These are phyloP conservation scores for Ophiostoma himal-ulmi DNA, from an alignment of 2,329 filamentous ascomycete species.

Conservation along the genomic window DNA sequence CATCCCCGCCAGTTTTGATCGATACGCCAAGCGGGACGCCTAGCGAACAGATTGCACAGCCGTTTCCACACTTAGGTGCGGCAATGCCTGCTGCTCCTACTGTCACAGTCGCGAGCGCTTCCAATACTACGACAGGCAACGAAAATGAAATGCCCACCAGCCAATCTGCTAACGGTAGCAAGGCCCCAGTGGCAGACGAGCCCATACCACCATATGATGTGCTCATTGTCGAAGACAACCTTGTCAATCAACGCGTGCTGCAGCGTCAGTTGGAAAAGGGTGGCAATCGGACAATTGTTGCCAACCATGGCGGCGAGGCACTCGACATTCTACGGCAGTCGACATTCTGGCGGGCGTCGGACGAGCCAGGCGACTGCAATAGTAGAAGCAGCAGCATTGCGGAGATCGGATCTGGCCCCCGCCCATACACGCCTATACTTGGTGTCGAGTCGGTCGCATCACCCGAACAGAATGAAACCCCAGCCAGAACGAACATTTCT, in stretches of 20 bases:
- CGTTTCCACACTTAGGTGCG: neutral
- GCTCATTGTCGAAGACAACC: conserved; percentile 62
- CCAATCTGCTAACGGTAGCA: neutral
- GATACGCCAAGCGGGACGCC: neutral
- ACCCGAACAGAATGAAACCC: neutral
- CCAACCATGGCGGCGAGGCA: conserved; percentile 60
- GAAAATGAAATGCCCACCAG: neutral
- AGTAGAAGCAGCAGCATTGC: neutral
- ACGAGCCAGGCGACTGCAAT: neutral
- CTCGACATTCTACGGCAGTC: conserved; percentile 52
- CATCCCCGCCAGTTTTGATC: conserved; percentile 16
- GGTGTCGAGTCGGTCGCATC: neutral
- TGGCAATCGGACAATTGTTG: conserved; percentile 56
- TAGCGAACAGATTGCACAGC: neutral
- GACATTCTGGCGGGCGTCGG: conserved; percentile 43
- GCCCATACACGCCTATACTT: neutral
- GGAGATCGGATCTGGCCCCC: neutral
- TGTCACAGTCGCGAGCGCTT: neutral
- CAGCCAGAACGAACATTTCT: conserved; percentile 46
- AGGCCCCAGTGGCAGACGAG: neutral
- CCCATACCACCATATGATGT: conserved; percentile 44
- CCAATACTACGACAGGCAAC: neutral
- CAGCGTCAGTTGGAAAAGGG: conserved; percentile 56
- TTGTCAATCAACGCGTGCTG: conserved; percentile 61
- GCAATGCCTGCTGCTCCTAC: neutral